These are phyloP conservation scores for Botrytis byssoidea DNA, from an alignment of 2,329 filamentous ascomycete genomes.

Conservation along the genomic window DNA sequence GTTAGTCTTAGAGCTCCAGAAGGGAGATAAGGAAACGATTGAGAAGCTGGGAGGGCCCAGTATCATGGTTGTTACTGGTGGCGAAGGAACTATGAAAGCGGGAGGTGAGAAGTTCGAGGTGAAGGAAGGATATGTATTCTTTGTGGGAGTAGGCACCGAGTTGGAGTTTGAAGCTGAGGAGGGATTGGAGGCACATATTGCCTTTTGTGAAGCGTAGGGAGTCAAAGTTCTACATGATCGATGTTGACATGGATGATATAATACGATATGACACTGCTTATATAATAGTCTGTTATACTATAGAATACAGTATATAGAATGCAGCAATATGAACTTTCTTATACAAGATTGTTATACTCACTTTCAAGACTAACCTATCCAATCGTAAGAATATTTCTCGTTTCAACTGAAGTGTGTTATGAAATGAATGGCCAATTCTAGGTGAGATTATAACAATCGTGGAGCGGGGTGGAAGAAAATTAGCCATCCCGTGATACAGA, in stretches of 20 bases:
- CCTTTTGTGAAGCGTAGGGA: slow-evolving; percentile 26
- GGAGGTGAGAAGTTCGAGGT: slow-evolving; percentile 53
- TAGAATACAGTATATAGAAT: background rate
- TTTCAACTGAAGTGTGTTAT: background rate
- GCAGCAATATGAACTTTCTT: background rate
- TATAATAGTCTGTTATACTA: background rate
- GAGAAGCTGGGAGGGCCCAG: slow-evolving; percentile 57
- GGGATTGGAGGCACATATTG: slow-evolving; percentile 30
- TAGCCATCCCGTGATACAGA: background rate
- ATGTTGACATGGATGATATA: background rate
- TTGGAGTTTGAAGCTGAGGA: slow-evolving; percentile 27
- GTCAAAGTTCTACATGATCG: background rate
- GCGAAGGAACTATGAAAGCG: slow-evolving; percentile 58
- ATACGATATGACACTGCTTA: background rate
- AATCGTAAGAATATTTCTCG: background rate
- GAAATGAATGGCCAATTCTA: background rate
- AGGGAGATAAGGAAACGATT: slow-evolving; percentile 59
- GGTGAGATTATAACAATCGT: background rate
- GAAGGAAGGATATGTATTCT: slow-evolving; percentile 63
- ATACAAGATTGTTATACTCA: background rate
- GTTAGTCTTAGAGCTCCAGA: slow-evolving; percentile 55
- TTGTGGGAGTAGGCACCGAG: slow-evolving; percentile 47
- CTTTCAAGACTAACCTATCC: background rate
- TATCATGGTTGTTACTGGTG: slow-evolving; percentile 61
- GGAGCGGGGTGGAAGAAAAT: background rate